These are phyloP conservation scores for Gossypium arboreum DNA, from an alignment of 345 rosid species.

Conservation along the genomic window DNA sequence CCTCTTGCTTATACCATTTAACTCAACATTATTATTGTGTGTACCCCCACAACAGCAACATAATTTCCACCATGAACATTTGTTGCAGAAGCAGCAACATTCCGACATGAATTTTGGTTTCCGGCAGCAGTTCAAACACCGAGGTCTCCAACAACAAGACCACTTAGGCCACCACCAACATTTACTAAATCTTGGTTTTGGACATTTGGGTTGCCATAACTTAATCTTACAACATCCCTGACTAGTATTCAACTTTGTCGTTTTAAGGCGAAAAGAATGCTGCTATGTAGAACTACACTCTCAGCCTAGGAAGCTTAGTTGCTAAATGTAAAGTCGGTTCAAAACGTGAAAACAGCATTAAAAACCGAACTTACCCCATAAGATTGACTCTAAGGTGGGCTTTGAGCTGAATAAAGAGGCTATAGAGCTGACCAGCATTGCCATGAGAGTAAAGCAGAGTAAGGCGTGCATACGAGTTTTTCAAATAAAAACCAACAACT, in stretches of 20 bases:
- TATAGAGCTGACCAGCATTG: conserved; percentile 98
- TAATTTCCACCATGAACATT: conserved; percentile 32
- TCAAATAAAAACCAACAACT: conserved; percentile 81
- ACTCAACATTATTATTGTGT: conserved; percentile 13
- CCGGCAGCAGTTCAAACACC: conserved; percentile 32
- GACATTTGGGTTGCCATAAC: conserved; percentile 43
- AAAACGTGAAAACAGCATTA: not conserved
- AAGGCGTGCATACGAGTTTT: conserved; percentile 83
- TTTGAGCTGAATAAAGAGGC: conserved; percentile 96
- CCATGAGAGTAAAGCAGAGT: conserved; percentile 96
- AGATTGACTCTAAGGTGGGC: conserved; percentile 92
- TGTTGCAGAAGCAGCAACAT: conserved; percentile 20
- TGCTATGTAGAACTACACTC: conserved; percentile 96
- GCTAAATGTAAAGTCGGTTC: conserved; percentile 87
- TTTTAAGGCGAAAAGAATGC: conserved; percentile 87
- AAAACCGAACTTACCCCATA: conserved; percentile 59
- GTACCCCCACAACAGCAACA: conserved; percentile 46
- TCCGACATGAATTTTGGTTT: conserved; percentile 32
- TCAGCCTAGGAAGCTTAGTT: conserved; percentile 82
- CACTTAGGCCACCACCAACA: conserved; percentile 36
- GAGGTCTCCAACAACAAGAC: conserved; percentile 33
- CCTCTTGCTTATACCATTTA: conserved; percentile 26
- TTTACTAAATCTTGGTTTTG: conserved; percentile 36
- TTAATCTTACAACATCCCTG: conserved; percentile 46
- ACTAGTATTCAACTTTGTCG: conserved; percentile 30